Conservation (phyloP, 2,329 filamentous ascomycete genomes). For the Fusarium albidum region DNA sequence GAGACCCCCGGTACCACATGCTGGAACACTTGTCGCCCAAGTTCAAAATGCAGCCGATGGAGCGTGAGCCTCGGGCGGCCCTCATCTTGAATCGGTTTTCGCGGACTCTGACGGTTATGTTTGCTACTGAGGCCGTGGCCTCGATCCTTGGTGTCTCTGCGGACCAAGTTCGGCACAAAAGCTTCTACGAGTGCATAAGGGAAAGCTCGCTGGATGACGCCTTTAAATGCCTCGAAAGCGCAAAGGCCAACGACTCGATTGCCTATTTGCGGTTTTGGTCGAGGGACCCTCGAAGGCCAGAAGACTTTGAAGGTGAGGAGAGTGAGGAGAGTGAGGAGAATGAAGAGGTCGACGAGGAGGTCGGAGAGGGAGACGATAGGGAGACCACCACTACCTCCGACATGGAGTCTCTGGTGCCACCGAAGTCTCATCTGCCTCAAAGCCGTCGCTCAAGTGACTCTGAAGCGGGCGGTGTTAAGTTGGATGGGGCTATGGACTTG, state of each 20-base stretch:
- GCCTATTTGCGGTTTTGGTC: conserved; percentile 89
- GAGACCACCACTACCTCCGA: not conserved
- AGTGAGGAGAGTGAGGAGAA: conserved; percentile 55
- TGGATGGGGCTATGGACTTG: conserved; percentile 53
- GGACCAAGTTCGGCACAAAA: conserved; percentile 74
- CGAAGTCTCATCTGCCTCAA: conserved; percentile 10
- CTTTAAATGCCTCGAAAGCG: conserved; percentile 80
- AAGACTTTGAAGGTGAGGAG: conserved; percentile 55
- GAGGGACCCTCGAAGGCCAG: conserved; percentile 72
- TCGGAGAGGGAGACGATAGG: conserved; percentile 3
- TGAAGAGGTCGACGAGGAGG: conserved; percentile 24
- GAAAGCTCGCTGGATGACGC: conserved; percentile 80
- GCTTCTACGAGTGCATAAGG: conserved; percentile 88
- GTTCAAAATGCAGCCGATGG: conserved; percentile 70
- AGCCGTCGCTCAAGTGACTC: conserved; percentile 50
- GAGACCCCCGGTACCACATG: conserved; percentile 90
- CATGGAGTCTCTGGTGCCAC: not conserved
- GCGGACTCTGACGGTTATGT: conserved; percentile 83
- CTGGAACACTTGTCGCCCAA: conserved; percentile 84
- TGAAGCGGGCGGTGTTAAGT: conserved; percentile 55
- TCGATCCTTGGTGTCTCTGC: conserved; percentile 79
- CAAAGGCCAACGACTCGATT: conserved; percentile 90
- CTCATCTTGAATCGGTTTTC: conserved; percentile 89
- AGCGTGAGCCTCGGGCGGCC: conserved; percentile 82
- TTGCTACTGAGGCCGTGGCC: conserved; percentile 78